A percentile compares a stretch with the other conserved stretches of the same genome.
These are phyloP conservation scores for Albugo laibachii DNA, from an alignment of 352 stramenopile genomes.

Conservation along the genomic window DNA sequence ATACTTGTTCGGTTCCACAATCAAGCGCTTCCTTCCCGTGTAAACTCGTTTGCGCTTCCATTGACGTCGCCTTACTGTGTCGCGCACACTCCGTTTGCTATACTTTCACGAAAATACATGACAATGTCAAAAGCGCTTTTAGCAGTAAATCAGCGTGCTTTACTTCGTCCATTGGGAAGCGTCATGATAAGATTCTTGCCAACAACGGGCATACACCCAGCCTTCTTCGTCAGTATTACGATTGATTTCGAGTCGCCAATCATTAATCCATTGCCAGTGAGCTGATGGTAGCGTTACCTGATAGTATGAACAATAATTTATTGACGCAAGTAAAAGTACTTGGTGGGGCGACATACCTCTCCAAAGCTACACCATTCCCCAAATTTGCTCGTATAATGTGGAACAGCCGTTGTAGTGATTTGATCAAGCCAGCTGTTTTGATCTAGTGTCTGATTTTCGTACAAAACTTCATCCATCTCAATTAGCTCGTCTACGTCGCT, in stretches of 20 bases:
- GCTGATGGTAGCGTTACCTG: conserved; percentile 24
- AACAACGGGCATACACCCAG: conserved; percentile 28
- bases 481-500: background rate
- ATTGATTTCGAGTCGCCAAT: conserved; percentile 24
- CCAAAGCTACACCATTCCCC: conserved; percentile 19
- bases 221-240: conserved; percentile 25
- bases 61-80: conserved; percentile 21
- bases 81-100: conserved; percentile 17
- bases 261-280: conserved; percentile 41
- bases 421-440: conserved; percentile 10
- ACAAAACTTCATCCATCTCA: conserved; percentile 23
- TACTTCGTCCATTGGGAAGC: conserved; percentile 3
- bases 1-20: too few relatives aligned
- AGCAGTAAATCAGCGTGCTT: conserved; percentile 2
- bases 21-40: background rate
- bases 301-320: background rate
- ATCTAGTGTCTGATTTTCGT: conserved; percentile 31
- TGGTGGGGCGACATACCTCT: conserved; percentile 10
- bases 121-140: conserved; percentile 1
- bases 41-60: conserved; percentile 35
- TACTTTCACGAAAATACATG: background rate
- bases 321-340: background rate
- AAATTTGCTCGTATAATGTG: conserved; percentile 9
- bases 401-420: conserved; percentile 5
- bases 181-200: conserved; percentile 8